Percentiles rank a stretch among this genome's conserved stretches.
Conservation (phyloP, 306 rosid species). For the Sesbania bispinosa region DNA sequence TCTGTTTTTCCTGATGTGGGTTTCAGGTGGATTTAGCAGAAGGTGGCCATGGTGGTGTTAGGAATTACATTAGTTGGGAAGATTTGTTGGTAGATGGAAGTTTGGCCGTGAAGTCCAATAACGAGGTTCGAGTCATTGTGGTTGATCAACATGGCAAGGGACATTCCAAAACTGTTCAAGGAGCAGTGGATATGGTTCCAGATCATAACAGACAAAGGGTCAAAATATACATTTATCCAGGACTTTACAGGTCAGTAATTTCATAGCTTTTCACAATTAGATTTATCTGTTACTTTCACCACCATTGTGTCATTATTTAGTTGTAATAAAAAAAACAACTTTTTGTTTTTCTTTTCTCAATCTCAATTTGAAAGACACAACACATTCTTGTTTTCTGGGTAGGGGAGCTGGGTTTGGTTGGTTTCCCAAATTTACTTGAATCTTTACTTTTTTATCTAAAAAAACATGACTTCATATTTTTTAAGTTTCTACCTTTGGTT, state of each 20-base stretch:
- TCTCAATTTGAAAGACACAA: too few species aligned
- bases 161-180: constrained; percentile 77
- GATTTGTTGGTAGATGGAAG: constrained; percentile 58
- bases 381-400: background rate
- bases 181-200: constrained; percentile 83
- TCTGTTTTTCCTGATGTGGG: constrained; percentile 18
- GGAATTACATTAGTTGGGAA: constrained; percentile 67
- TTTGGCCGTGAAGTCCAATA: constrained; percentile 14
- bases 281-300: background rate
- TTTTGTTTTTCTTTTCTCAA: background rate
- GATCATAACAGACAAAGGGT: constrained; percentile 48
- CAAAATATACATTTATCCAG: constrained; percentile 77
- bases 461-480: background rate
- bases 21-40: constrained; percentile 34
- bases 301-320: background rate
- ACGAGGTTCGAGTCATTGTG: constrained; percentile 38
- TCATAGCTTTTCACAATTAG: background rate
- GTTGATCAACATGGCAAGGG: constrained; percentile 67
- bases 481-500: background rate
- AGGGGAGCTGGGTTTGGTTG: background rate
- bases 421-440: too few species aligned
- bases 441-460: too few species aligned
- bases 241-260: constrained; percentile 64
- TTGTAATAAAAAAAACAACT: background rate
- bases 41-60: background rate